These are phyloP conservation scores for Salinomyces thailandicus DNA, from an alignment of 2,329 filamentous ascomycete species.

Conservation along the genomic window DNA sequence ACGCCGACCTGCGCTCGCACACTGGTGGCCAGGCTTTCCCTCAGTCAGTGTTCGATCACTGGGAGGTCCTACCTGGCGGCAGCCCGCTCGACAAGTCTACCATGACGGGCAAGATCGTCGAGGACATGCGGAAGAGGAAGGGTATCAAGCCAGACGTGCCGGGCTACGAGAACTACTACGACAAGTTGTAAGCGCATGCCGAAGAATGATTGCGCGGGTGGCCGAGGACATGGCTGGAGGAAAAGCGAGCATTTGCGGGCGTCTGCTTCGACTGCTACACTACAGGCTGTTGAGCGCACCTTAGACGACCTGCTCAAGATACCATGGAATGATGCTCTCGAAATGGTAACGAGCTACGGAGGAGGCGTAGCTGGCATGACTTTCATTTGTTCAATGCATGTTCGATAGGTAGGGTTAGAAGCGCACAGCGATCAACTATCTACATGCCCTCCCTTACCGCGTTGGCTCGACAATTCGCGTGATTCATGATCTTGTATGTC, in stretches of 20 bases:
- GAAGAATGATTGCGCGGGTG: conserved; percentile 1
- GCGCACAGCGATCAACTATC: too few relatives aligned
- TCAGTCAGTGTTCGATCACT: conserved; percentile 97
- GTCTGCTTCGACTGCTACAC: conserved; percentile 1
- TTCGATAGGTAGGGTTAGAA: conserved; percentile 1
- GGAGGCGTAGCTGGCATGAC: background rate
- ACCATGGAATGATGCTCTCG: conserved; percentile 1
- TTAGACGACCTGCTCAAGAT: background rate
- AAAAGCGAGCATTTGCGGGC: conserved; percentile 7
- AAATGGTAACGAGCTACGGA: conserved; percentile 2
- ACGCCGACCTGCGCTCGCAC: conserved; percentile 84
- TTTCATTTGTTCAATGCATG: conserved; percentile 4
- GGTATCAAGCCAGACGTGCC: conserved; percentile 96
- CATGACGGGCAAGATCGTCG: conserved; percentile 74
- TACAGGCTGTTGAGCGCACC: too few relatives aligned
- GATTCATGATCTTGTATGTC: too few relatives aligned
- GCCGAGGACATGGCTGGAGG: background rate
- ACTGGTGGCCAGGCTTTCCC: conserved; percentile 98
- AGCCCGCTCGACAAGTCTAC: conserved; percentile 73
- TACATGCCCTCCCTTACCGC: too few relatives aligned
- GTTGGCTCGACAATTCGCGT: too few relatives aligned
- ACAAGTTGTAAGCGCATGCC: conserved; percentile 24
- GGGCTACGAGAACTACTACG: conserved; percentile 65
- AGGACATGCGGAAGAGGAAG: conserved; percentile 96
- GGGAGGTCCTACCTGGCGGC: conserved; percentile 90